A percentile compares a stretch with the other conserved stretches of the same genome.
Conservation (phyloP, 495 filamentous ascomycete genomes). For the Penicillium manginii region DNA sequence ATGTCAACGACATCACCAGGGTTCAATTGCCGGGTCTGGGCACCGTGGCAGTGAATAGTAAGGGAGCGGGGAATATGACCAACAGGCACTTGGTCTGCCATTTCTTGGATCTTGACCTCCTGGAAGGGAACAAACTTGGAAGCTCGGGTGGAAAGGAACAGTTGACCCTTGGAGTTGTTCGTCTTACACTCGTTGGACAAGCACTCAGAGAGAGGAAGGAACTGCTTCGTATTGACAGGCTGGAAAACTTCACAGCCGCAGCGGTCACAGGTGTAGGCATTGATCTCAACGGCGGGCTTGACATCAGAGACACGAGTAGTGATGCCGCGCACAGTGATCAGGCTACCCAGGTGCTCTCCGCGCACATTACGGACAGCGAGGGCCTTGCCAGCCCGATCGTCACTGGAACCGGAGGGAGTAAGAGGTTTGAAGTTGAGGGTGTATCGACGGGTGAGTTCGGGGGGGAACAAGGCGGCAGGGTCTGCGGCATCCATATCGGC, state of each 20-base stretch:
- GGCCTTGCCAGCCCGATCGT: conserved; percentile 68
- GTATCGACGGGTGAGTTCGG: conserved; percentile 91
- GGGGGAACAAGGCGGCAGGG: conserved; percentile 71
- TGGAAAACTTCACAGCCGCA: conserved; percentile 98
- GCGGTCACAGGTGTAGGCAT: conserved; percentile 95
- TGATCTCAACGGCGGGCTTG: conserved; percentile 95
- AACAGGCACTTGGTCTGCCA: conserved; percentile 97
- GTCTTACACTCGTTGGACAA: conserved; percentile 83
- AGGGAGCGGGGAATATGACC: conserved; percentile 93
- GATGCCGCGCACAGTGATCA: conserved; percentile 95
- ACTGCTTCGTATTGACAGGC: conserved; percentile 89
- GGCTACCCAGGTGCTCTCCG: conserved; percentile 86
- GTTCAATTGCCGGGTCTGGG: conserved; percentile 79
- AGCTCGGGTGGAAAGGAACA: conserved; percentile 89
- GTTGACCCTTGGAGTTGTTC: conserved; percentile 90
- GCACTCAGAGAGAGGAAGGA: conserved; percentile 81
- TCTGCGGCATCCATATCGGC: conserved; percentile 62
- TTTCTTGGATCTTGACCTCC: conserved; percentile 97
- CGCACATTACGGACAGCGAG: conserved; percentile 90
- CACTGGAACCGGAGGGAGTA: conserved; percentile 68
- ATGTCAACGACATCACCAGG: conserved; percentile 94
- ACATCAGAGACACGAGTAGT: conserved; percentile 95
- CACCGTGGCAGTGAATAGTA: conserved; percentile 88
- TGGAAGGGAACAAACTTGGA: conserved; percentile 98
- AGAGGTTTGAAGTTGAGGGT: conserved; percentile 93